Conservation (phyloP, 1,139 yeast species). For the Arxiozyma bovina region DNA sequence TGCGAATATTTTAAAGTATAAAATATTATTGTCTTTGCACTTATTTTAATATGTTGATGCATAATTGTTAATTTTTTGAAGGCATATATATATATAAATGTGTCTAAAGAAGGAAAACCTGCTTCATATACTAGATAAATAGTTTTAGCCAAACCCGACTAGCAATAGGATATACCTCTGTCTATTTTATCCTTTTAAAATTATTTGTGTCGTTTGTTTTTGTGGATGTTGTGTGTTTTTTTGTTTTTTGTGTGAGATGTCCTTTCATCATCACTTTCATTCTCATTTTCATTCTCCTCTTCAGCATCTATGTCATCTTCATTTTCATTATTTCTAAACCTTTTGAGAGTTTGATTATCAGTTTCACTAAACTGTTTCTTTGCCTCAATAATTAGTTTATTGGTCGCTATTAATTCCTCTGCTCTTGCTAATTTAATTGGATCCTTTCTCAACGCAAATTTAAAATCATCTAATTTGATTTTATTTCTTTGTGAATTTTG, state of each 20-base stretch:
- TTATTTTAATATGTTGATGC: neutral
- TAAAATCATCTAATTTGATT: constrained; percentile 79
- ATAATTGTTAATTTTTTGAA: neutral
- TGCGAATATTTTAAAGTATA: too few species aligned
- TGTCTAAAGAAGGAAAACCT: too few species aligned
- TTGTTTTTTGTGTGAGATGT: constrained; percentile 4
- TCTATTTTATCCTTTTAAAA: neutral
- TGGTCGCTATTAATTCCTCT: constrained; percentile 66
- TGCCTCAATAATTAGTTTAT: constrained; percentile 69
- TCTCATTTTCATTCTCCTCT: constrained; percentile 31
- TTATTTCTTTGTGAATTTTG: constrained; percentile 55
- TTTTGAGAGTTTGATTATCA: constrained; percentile 39
- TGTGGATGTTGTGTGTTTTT: neutral
- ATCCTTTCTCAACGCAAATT: constrained; percentile 75
- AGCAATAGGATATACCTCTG: neutral
- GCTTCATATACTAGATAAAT: neutral
- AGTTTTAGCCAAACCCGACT: neutral
- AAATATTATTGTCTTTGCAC: too few species aligned
- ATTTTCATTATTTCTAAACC: constrained; percentile 26
- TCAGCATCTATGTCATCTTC: constrained; percentile 30
- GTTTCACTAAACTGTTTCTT: constrained; percentile 72
- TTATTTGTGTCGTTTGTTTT: constrained; percentile 2
- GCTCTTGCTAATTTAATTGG: constrained; percentile 78
- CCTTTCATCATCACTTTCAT: constrained; percentile 14
- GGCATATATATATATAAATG: too few species aligned